Conservation (phyloP, 2,329 filamentous ascomycete species). For the Cercospora beticola region DNA sequence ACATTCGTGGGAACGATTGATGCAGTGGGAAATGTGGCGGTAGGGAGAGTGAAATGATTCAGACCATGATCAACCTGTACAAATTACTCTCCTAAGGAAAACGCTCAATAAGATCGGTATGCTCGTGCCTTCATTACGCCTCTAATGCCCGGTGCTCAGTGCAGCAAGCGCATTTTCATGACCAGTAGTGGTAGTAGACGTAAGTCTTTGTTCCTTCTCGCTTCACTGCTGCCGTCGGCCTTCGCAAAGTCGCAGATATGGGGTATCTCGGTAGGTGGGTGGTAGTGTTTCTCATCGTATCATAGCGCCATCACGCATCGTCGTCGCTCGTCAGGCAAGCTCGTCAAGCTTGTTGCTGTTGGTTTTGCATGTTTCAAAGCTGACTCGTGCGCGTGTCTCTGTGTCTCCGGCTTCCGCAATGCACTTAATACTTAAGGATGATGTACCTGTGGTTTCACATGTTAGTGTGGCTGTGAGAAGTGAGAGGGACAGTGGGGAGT, state of each 20-base stretch:
- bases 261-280: constrained; percentile 8
- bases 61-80: background rate
- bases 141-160: constrained; percentile 1
- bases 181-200: background rate
- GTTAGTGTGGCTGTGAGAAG: constrained; percentile 1
- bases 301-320: background rate
- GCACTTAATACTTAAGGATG: constrained; percentile 77
- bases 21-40: no score
- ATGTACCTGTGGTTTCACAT: constrained; percentile 62
- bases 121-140: constrained; percentile 13
- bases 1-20: background rate
- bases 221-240: background rate
- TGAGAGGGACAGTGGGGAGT: background rate
- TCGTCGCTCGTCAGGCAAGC: background rate
- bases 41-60: background rate
- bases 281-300: background rate
- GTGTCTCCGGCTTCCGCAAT: background rate
- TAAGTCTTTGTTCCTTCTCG: background rate
- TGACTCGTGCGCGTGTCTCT: background rate
- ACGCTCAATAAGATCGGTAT: background rate
- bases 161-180: constrained; percentile 5
- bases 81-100: background rate
- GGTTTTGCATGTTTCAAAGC: background rate
- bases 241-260: constrained; percentile 6
- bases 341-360: background rate